Conservation (phyloP, 306 rosid genomes). For the Astragalus membranaceus region DNA sequence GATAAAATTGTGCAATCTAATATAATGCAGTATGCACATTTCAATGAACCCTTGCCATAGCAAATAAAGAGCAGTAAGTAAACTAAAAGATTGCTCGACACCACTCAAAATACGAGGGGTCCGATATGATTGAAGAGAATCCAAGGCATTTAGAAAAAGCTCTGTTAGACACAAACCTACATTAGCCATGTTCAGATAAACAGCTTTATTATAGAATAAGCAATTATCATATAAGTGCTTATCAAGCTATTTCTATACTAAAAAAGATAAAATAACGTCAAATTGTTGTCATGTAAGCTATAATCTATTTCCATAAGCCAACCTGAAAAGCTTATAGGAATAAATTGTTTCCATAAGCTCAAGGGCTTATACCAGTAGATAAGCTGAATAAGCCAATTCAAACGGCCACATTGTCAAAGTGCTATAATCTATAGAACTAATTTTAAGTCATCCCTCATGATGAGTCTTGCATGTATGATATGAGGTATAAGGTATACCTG, state of each 20-base stretch:
- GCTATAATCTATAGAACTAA: background rate
- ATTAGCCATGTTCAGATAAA: background rate
- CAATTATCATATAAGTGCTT: too few relatives aligned
- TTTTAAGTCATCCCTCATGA: background rate
- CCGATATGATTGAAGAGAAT: background rate
- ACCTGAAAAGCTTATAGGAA: too few relatives aligned
- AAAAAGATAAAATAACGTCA: too few relatives aligned
- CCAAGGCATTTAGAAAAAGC: background rate
- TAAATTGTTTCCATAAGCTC: too few relatives aligned
- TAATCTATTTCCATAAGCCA: too few relatives aligned
- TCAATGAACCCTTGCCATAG: background rate
- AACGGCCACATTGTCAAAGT: background rate
- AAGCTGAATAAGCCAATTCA: too few relatives aligned
- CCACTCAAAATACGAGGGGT: background rate
- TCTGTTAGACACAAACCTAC: background rate
- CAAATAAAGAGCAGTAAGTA: background rate
- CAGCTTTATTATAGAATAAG: too few relatives aligned
- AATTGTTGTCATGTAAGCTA: too few relatives aligned
- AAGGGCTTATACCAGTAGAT: too few relatives aligned
- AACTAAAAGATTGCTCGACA: background rate
- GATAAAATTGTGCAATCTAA: background rate
- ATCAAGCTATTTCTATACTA: too few relatives aligned
- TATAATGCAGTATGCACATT: background rate
- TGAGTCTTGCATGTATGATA: background rate
- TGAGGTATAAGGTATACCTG: constrained; percentile 32